Base-by-base conservation (phyloP, 768 basidiomycete genomes). In the Lentinula guzmanii region DNA sequence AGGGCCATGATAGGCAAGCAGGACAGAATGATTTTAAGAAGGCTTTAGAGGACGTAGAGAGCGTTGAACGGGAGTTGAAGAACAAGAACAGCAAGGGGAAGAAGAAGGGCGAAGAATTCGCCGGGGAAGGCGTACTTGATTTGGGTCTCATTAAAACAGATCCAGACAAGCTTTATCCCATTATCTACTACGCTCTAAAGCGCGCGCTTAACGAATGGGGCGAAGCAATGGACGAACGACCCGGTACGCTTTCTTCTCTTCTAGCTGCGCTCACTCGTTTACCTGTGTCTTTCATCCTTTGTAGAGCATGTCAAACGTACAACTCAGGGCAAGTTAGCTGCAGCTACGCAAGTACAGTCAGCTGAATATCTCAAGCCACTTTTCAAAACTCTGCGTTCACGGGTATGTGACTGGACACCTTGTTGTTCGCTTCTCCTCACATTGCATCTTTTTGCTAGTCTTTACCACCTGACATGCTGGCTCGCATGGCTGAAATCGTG, bases 351-450 rank as follows among this genome's bases (percentile, higher is more conserved):
- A 73, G 87, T 93, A 0, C 95, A 97, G 67, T 95, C 95, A 0
- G 96, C 92, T 1, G 91, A 98, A 67, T 96, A 98, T 70, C 80
- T 99, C 34, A 99, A 99, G 69, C 97, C 97, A 0, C 80, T 99
- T 0, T 98, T 98, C 83, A 95, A 93, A 70, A 79, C 85, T 16
- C 76, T 99, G 42, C 87, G 95, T 42, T 88, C 91, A 68, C 82
- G 97, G 66, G 95, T 95, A 70, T 55, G 89, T 79, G n/a, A 33
- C 11, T 16, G 13, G 18, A 5, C 11, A 13, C 18, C 33, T 39
- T 16, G 39, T 52, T n/a, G 43, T 21, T 35, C n/a, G 28, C 21
- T 24, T 6, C 9, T 9, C 3, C 45, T 18, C n/a, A 50, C 31
- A 45, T 42, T 28, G 52, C 18, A 55, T 52, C 60, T 9, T 43